Base-by-base conservation (phyloP, 192 early-diverging fungal genomes). In the Cladochytrium replicatum region DNA sequence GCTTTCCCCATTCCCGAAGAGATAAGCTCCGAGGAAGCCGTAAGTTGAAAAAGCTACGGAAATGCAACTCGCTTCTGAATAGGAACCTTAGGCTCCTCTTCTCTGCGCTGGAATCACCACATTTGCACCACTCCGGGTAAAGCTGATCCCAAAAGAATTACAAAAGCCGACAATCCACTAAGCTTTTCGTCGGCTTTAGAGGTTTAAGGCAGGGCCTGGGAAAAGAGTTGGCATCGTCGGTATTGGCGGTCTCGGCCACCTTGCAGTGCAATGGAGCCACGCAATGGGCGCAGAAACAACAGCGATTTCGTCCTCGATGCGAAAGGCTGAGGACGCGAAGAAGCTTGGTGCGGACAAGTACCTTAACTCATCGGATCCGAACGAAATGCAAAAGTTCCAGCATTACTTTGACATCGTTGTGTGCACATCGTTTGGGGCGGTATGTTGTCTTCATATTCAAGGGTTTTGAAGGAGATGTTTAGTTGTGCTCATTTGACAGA, bases 191-290 rank as follows among this genome's bases (percentile, higher is more conserved):
- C 78, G 83, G 4, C 63, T 87, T 48, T 68, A 75, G 42, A 64
- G 68, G 25, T 37, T 37, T 17, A 17, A 17, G 13, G 63, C 78
- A 6, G 69, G 60, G 32, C 72, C 80, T 29, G 80, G 78, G n/a
- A 67, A 68, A 5, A 69, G 73, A 2, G 70, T 85, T 4, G 83
- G 77, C 3, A 54, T 87, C 0, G 66, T 87, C 29, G 84, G 84
- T n/a, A 70, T 87, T 29, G 84, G 84, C 19, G 82, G 82, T 6
- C 55, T 85, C 5, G 78, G 82, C 6, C 81, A 81, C 44, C 67
- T 80, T 29, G 78, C 17, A 9, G 9, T 44, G 43, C 13, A 37
- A 37, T 37, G 34, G 34, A 17, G 13, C 17, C 13, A 13, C 17
- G 34, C 34, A 3, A 21, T 55, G 9, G 59, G 59, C 45, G 52